Conservation (phyloP, 306 rosid species). For the Hippophae rhamnoides region DNA sequence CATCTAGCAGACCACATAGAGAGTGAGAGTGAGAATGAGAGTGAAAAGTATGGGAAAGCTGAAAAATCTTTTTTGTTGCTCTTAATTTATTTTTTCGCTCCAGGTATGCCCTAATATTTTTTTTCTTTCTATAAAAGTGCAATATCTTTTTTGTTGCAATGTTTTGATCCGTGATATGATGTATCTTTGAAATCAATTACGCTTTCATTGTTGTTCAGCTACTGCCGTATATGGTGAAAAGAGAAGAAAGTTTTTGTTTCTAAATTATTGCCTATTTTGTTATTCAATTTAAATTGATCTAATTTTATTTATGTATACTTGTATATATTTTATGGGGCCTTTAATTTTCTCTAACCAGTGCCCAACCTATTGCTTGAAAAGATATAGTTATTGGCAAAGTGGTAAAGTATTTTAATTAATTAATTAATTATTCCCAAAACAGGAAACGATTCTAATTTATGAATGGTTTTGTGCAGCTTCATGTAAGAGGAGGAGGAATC, state of each 20-base stretch:
- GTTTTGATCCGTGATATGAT: background rate
- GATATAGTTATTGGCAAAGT: background rate
- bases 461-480: constrained; percentile 20
- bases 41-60: too few species aligned
- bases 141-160: background rate
- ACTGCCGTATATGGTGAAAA: background rate
- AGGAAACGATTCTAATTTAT: background rate
- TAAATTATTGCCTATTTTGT: background rate
- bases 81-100: too few species aligned
- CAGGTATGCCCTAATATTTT: too few species aligned
- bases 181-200: background rate
- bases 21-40: too few species aligned
- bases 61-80: too few species aligned
- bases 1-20: too few species aligned
- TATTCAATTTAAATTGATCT: background rate
- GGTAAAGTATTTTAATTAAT: background rate
- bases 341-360: background rate
- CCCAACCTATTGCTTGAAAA: background rate
- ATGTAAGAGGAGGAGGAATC: constrained; percentile 15
- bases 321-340: too few species aligned
- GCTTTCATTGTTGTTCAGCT: constrained; percentile 3
- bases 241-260: background rate
- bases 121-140: too few species aligned
- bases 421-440: background rate
- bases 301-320: background rate